phyloP scores from a whole-genome alignment of 805 yeast species.

The Tetrapisispora arboricola region DNA sequence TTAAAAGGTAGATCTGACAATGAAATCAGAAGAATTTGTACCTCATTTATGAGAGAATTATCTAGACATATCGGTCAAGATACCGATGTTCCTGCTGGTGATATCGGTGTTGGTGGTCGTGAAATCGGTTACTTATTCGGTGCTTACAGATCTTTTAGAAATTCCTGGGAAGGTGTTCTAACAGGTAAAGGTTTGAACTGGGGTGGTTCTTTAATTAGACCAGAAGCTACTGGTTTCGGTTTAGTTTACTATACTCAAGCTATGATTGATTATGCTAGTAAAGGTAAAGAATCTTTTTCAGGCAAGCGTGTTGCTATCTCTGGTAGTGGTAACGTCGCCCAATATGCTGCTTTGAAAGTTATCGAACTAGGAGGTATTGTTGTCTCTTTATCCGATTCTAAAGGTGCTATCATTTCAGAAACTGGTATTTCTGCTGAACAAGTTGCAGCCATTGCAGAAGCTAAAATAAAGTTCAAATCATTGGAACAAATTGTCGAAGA shows the following conservation, averaged over 20 bases:
- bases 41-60: conserved; percentile 89
- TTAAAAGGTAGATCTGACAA: conserved; percentile 89
- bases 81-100: conserved; percentile 99
- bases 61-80: conserved; percentile 94
- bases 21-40: conserved; percentile 96
- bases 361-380: conserved; percentile 95
- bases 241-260: conserved; percentile 92
- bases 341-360: conserved; percentile 94
- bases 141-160: conserved; percentile 85
- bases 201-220: conserved; percentile 99
- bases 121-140: conserved; percentile 90
- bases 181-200: conserved; percentile 97
- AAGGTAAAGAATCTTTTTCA: conserved; percentile 78
- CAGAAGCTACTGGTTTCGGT: conserved; percentile 99
- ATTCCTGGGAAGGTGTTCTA: conserved; percentile 92
- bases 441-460: conserved; percentile 60
- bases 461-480: conserved; percentile 68
- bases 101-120: conserved; percentile 96
- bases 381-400: conserved; percentile 88
- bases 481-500: conserved; percentile 57
- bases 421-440: conserved; percentile 80
- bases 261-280: conserved; percentile 89
- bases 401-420: conserved; percentile 74
- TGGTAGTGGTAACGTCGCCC: conserved; percentile 99
- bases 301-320: conserved; percentile 96